Evolutionary conservation across 2,329 filamentous ascomycete genomes (phyloP), one percentile per base, ranked within the genome.

Genomic region (Dothistroma septosporum): DNA sequence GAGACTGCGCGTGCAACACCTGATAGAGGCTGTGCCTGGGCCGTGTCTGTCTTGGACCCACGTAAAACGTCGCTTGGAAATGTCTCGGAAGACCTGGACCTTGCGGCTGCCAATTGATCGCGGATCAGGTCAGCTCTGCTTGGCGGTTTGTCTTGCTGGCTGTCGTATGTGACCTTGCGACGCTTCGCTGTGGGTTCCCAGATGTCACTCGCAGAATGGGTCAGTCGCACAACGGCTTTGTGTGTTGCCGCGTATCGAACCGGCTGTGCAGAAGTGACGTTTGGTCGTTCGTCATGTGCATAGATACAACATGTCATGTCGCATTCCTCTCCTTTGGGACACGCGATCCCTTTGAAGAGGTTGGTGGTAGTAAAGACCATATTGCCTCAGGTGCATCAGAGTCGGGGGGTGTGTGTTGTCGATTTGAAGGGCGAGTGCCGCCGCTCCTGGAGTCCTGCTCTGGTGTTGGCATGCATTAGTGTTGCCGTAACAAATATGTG

Each of bases 291-390:
- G 24, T 79, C 71, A 72, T 87, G 85, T 12, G 75, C 77, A 73
- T 87, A 88, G 21, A 87, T 80, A 74, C 85, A 88, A 63, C 80
- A 79, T 14, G 81, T 75, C 12, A 87, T 74, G 32, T 72, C 68
- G 72, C 85, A 87, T 61, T 73, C 64, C 31, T 73, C 68, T 14
- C 77, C 78, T 63, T 79, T 76, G 9, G 85, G 85, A 70, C 85
- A 87, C 31, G 75, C 67, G 47, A 83, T 73, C 47, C 74, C 73
- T 60, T 78, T 80, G 74, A 85, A 84, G 8, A 83, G 72, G n/a
- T 80, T 82, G 12, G 80, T 76, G n/a, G 81, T 75, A 28, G 79
- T 72, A 70, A 85, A 85, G 53, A 74, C 67, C 82, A 85, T 85
- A 46, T 58, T 74, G 60, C 21, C 53, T 9, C 41, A 8, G 16